These are phyloP conservation scores for Dalechampia spathulata DNA, from an alignment of 441 rosid genomes.

Conservation along the genomic window DNA sequence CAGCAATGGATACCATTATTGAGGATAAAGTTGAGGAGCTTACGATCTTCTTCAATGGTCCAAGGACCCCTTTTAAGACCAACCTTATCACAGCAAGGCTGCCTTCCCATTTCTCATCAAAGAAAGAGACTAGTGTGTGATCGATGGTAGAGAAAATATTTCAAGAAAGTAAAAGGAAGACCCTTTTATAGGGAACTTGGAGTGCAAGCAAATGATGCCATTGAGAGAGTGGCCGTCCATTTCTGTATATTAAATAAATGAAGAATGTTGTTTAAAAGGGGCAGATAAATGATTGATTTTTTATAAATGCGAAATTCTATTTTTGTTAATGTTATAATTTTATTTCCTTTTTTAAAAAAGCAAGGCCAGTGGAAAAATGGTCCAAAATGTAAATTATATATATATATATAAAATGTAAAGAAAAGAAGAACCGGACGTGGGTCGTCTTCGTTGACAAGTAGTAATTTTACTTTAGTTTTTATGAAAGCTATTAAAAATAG, in stretches of 20 bases:
- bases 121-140: neutral
- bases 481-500: neutral
- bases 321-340: too few relatives aligned
- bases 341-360: conserved; percentile 16
- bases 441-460: conserved; percentile 34
- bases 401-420: too few relatives aligned
- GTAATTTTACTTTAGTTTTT: conserved; percentile 1
- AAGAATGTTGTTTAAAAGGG: conserved; percentile 20
- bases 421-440: conserved; percentile 28
- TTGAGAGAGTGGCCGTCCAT: too few relatives aligned
- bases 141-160: neutral
- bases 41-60: conserved; percentile 89
- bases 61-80: conserved; percentile 93
- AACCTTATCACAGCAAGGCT: conserved; percentile 87
- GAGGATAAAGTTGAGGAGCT: conserved; percentile 71
- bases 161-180: neutral
- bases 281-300: conserved; percentile 44
- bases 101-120: conserved; percentile 61
- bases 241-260: conserved; percentile 11
- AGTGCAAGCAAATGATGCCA: conserved; percentile 30
- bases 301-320: conserved; percentile 17
- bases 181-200: conserved; percentile 12
- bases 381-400: conserved; percentile 2
- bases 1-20: conserved; percentile 91
- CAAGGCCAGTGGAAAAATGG: conserved; percentile 26